Conservation (phyloP, 257 asterid genomes). For the Handroanthus guayacan region DNA sequence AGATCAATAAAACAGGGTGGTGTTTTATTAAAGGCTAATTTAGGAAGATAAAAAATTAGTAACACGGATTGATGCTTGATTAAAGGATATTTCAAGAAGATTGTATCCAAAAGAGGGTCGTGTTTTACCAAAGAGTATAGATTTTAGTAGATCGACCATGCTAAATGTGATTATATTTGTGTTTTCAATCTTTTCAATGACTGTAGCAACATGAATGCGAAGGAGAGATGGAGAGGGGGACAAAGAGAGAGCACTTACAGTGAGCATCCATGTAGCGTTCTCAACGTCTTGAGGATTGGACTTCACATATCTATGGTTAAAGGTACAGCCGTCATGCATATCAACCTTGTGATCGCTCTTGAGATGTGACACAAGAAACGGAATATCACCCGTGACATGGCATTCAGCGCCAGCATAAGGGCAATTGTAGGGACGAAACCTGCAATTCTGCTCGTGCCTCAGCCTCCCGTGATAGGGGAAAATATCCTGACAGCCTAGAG, state of each 20-base stretch:
- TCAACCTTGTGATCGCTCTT: constrained; percentile 64
- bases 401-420: constrained; percentile 65
- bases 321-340: constrained; percentile 65
- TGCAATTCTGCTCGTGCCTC: constrained; percentile 55
- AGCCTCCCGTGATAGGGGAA: constrained; percentile 50
- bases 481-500: constrained; percentile 58
- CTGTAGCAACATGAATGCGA: not conserved
- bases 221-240: not conserved
- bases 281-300: constrained; percentile 60
- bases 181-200: not conserved
- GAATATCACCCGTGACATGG: constrained; percentile 54
- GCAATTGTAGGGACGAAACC: constrained; percentile 63
- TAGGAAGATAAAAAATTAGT: no score
- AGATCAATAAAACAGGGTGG: no score
- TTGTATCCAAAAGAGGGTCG: no score
- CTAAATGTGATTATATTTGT: not conserved
- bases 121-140: no score
- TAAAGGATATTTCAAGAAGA: no score
- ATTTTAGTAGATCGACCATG: not conserved
- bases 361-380: constrained; percentile 57
- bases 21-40: no score
- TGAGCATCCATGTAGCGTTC: constrained; percentile 68
- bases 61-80: no score
- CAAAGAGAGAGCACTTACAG: constrained; percentile 45
- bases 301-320: constrained; percentile 66